Percentiles rank a stretch among this genome's conserved stretches.
Evolutionary conservation across 768 basidiomycete genomes (phyloP).

Genomic region (Royoungia palumana): DNA sequence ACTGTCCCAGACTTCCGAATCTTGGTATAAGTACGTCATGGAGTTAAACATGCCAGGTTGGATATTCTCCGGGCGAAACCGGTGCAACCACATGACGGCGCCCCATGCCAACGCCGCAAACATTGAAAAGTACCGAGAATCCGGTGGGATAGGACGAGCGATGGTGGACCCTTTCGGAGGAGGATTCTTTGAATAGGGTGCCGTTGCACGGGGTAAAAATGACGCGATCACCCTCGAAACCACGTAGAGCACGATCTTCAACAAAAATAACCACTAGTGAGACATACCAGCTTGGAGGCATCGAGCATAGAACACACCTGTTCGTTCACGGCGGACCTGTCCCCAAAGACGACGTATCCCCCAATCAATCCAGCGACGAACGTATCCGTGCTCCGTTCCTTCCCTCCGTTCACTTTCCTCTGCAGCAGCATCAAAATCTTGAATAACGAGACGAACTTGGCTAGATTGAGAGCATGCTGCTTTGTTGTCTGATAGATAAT

Average conservation of each 20-base stretch:
- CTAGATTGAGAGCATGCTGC: slow-evolving; percentile 88
- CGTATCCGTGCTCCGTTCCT: slow-evolving; percentile 76
- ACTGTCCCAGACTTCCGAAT: slow-evolving; percentile 84
- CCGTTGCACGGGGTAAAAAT: slow-evolving; percentile 75
- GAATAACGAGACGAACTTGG: slow-evolving; percentile 93
- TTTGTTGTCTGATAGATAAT: slow-evolving; percentile 81
- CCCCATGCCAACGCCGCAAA: slow-evolving; percentile 94
- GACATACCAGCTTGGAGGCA: slow-evolving; percentile 2
- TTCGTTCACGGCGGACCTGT: slow-evolving; percentile 85
- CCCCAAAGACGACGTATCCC: slow-evolving; percentile 86
- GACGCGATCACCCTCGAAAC: slow-evolving; percentile 89
- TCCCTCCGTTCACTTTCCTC: slow-evolving; percentile 75
- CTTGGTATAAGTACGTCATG: slow-evolving; percentile 93
- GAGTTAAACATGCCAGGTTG: slow-evolving; percentile 97
- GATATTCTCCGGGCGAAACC: slow-evolving; percentile 81
- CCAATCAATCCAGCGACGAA: slow-evolving; percentile 92
- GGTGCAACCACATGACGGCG: slow-evolving; percentile 94
- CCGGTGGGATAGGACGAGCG: slow-evolving; percentile 75
- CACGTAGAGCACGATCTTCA: slow-evolving; percentile 93
- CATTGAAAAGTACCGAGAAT: slow-evolving; percentile 77
- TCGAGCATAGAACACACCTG: slow-evolving; percentile 56
- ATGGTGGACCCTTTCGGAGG: slow-evolving; percentile 39
- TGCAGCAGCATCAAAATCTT: slow-evolving; percentile 83
- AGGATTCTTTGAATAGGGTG: slow-evolving; percentile 48
- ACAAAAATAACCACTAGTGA: neutral